Evolutionary conservation across 1,284 basidiomycete species (phyloP).

Genomic region (Trichosporon asahii): DNA sequence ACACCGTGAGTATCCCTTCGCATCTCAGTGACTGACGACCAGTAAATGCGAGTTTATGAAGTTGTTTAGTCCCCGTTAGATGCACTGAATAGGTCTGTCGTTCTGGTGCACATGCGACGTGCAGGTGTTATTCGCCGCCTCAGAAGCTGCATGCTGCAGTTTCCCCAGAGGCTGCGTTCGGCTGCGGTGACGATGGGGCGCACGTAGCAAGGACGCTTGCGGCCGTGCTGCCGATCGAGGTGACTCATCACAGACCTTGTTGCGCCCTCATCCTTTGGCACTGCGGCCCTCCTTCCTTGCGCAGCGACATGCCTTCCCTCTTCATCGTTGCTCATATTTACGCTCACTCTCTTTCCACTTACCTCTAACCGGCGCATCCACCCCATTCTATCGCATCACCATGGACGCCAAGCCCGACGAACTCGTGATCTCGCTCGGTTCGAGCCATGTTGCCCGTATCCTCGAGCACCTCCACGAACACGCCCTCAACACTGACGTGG

Average conservation of each 20-base stretch:
- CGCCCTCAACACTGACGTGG: neutral
- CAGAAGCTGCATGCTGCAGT: no score
- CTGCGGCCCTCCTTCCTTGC: neutral
- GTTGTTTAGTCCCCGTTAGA: conserved; percentile 9
- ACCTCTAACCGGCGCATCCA: neutral
- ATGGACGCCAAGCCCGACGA: conserved; percentile 8
- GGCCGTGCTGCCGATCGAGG: neutral
- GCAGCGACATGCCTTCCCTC: neutral
- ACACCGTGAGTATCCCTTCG: conserved; percentile 52
- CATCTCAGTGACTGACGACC: neutral
- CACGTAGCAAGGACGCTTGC: neutral
- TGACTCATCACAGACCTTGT: neutral
- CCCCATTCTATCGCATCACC: neutral
- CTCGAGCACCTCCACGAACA: neutral
- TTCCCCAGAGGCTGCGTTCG: neutral
- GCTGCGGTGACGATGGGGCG: neutral
- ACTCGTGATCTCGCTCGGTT: conserved; percentile 1
- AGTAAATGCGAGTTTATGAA: conserved; percentile 4
- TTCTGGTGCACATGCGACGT: neutral
- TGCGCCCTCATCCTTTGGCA: neutral
- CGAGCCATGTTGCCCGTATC: neutral
- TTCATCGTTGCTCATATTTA: neutral
- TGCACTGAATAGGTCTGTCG: conserved; percentile 9
- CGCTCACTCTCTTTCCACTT: neutral
- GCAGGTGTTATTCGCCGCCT: neutral